Evolutionary conservation across 495 filamentous ascomycete genomes (phyloP).

Genomic region (Hyaloscypha bicolor): DNA sequence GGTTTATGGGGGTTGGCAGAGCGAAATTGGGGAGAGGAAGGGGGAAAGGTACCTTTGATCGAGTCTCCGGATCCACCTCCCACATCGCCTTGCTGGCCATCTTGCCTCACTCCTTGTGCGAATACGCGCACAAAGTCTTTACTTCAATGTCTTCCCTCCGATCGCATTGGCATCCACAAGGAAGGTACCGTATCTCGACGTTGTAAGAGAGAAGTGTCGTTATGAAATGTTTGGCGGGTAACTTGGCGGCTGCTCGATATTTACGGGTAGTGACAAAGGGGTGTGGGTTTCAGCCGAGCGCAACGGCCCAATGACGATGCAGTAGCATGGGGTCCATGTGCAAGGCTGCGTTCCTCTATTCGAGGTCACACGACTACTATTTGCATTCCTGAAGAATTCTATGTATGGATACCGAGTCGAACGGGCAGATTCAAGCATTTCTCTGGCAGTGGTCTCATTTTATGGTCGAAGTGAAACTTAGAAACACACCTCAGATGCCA

Average conservation of each 20-base stretch:
- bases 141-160: neutral
- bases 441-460: neutral
- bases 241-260: neutral
- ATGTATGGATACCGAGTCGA: no score
- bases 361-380: neutral
- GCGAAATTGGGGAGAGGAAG: neutral
- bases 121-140: neutral
- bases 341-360: neutral
- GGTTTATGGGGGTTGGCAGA: no score
- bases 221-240: neutral
- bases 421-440: neutral
- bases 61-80: conserved; percentile 97
- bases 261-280: conserved; percentile 13
- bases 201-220: neutral
- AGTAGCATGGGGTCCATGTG: neutral
- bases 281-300: conserved; percentile 6
- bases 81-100: conserved; percentile 63
- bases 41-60: conserved; percentile 69
- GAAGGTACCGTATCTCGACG: no score
- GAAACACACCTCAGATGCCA: neutral
- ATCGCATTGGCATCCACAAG: neutral
- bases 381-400: neutral
- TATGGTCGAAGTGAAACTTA: neutral
- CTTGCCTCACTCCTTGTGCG: conserved; percentile 6
- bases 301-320: neutral